Conservation (phyloP, 495 filamentous ascomycete species). For the Aspergillus haitiensis region DNA sequence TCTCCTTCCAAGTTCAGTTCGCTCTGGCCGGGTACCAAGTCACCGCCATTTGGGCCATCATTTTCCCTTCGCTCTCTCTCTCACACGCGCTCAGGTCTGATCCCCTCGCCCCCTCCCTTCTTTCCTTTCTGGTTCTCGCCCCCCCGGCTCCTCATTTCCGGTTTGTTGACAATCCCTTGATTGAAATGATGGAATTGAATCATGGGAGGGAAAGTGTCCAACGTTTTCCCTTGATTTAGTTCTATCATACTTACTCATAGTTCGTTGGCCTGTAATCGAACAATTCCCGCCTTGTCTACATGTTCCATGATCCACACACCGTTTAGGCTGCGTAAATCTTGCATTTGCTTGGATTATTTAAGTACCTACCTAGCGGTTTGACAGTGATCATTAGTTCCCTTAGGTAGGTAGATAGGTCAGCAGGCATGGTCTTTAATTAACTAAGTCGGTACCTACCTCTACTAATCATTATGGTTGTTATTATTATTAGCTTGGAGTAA, state of each 20-base stretch:
- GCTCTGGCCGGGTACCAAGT: conserved; percentile 5
- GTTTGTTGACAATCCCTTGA: not conserved
- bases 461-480: too few relatives aligned
- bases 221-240: not conserved
- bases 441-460: too few relatives aligned
- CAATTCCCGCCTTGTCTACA: conserved; percentile 24
- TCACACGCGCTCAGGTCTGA: too few relatives aligned
- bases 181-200: not conserved
- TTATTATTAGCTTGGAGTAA: too few relatives aligned
- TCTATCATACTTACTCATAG: not conserved
- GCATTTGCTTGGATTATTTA: conserved; percentile 16
- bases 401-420: too few relatives aligned
- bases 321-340: conserved; percentile 28
- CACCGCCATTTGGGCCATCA: conserved; percentile 21
- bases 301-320: conserved; percentile 25
- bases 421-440: too few relatives aligned
- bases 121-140: conserved; percentile 1
- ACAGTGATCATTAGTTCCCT: too few relatives aligned
- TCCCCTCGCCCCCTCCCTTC: not conserved
- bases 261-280: conserved; percentile 22
- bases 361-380: too few relatives aligned
- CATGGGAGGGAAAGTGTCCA: not conserved
- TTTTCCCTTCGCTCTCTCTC: not conserved
- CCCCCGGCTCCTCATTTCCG: not conserved
- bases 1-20: conserved; percentile 6